phyloP scores from a whole-genome alignment of 169 alveolate species.

The Plasmodium gallinaceum region DNA sequence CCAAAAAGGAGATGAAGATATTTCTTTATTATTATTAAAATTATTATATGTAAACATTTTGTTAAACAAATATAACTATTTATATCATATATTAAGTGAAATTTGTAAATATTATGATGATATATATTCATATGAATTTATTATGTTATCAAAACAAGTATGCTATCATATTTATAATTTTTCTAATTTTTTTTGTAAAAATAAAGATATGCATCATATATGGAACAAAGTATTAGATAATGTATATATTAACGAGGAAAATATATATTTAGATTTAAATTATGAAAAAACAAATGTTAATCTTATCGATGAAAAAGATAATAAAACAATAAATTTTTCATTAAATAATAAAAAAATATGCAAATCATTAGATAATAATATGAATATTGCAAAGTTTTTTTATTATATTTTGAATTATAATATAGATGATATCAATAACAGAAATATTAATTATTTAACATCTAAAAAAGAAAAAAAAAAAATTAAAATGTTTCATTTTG shows the following conservation, averaged over 20 bases:
- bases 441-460: constrained; percentile 5
- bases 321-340: neutral
- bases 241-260: constrained; percentile 50
- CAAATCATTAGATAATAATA: constrained; percentile 44
- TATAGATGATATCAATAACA: constrained; percentile 10
- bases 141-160: constrained; percentile 42
- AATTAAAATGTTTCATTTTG: constrained; percentile 66
- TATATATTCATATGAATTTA: constrained; percentile 38
- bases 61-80: constrained; percentile 34
- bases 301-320: neutral
- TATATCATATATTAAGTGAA: constrained; percentile 54
- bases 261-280: constrained; percentile 48
- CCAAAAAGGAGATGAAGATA: constrained; percentile 50
- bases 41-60: constrained; percentile 43
- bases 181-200: constrained; percentile 33
- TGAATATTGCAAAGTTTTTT: constrained; percentile 52
- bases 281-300: constrained; percentile 43
- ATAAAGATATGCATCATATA: constrained; percentile 36
- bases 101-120: constrained; percentile 34
- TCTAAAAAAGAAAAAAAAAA: constrained; percentile 57
- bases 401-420: constrained; percentile 36
- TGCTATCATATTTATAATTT: constrained; percentile 72
- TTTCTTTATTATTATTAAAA: constrained; percentile 43
- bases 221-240: constrained; percentile 34
- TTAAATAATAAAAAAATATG: constrained; percentile 29